Base-by-base conservation (phyloP, 805 yeast species). In the Blastobotrys robertii region DNA sequence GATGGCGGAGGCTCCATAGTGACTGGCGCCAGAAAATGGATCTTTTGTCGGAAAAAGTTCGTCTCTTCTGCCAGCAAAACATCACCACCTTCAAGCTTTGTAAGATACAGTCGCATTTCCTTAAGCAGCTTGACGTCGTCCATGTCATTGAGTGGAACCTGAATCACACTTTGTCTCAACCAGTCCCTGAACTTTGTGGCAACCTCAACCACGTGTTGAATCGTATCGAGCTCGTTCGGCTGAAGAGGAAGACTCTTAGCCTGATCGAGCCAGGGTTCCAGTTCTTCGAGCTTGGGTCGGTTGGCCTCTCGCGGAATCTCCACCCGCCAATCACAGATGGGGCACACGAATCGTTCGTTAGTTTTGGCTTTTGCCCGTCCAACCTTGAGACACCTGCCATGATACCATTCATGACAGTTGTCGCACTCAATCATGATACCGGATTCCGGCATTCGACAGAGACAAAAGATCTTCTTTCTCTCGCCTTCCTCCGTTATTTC, bases 401-500 rank as follows among this genome's bases (percentile, higher is more conserved):
- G 97, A 57, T 85, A 95, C 96, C 95, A 87, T 8, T 80, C 94
- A 9, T 84, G 77, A 61, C 97, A 87, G 45, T 71, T 69, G 52
- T 86, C 95, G 67, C 97, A 87, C 60, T 86, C 94, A 39, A 88
- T 79, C 28, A 94, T 85, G 56, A 81, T 78, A 0, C 95, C 95
- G 54, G 83, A 92, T 61, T 86, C 95, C 42, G 84, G 57, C 22
- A 56, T 48, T 13, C 73, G 67, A 41, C 69, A 68, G 38, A 64
- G 53, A 8, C 73, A 70, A 54, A 69, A 75, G 4, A 66, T 51
- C 46, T 69, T 67, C 38, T 66, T 60, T 53, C 49, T 63, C 67
- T 39, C 57, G 67, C 4, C 22, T 50, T 53, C 15, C 62, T 3
- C 49, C 52, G 8, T 45, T 41, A 25, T 40, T 43, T 8, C 43